Conservation (phyloP, 1,284 basidiomycete genomes). For the Malassezia globosa region DNA sequence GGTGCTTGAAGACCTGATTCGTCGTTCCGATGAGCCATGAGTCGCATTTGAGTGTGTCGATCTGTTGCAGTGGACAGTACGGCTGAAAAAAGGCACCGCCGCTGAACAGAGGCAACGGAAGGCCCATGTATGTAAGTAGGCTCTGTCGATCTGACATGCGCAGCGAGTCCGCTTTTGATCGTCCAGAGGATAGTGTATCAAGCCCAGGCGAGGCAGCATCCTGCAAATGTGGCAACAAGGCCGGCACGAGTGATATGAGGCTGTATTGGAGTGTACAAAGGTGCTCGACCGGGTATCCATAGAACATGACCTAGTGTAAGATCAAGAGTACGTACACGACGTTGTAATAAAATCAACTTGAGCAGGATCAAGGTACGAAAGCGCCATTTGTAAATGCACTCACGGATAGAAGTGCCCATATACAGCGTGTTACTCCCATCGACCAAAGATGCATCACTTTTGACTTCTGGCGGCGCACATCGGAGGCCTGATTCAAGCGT, state of each 20-base stretch:
- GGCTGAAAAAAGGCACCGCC: constrained; percentile 88
- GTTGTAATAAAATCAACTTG: constrained; percentile 81
- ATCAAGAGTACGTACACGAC: constrained; percentile 9
- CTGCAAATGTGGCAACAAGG: constrained; percentile 73
- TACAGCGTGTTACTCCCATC: constrained; percentile 51
- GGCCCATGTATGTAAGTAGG: constrained; percentile 77
- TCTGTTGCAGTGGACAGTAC: constrained; percentile 87
- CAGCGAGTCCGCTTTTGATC: constrained; percentile 53
- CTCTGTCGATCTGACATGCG: constrained; percentile 81
- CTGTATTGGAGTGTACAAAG: constrained; percentile 97
- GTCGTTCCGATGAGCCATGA: constrained; percentile 77
- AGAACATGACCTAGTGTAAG: constrained; percentile 75
- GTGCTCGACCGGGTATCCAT: constrained; percentile 88
- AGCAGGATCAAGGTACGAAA: constrained; percentile 85
- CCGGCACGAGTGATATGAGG: constrained; percentile 52
- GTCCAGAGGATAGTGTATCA: constrained; percentile 10
- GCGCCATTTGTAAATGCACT: constrained; percentile 84
- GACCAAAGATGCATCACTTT: constrained; percentile 18
- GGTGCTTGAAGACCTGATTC: constrained; percentile 88
- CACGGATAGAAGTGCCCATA: constrained; percentile 83
- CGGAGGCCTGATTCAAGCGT: constrained; percentile 41
- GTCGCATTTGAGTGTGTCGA: constrained; percentile 72
- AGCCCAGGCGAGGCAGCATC: constrained; percentile 71
- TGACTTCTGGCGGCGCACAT: constrained; percentile 21
- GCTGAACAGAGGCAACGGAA: constrained; percentile 62